Percentiles rank a stretch among this genome's conserved stretches.
Evolutionary conservation across 2,329 filamentous ascomycete species (phyloP).

Genomic region (Xylariaceae sp.): DNA sequence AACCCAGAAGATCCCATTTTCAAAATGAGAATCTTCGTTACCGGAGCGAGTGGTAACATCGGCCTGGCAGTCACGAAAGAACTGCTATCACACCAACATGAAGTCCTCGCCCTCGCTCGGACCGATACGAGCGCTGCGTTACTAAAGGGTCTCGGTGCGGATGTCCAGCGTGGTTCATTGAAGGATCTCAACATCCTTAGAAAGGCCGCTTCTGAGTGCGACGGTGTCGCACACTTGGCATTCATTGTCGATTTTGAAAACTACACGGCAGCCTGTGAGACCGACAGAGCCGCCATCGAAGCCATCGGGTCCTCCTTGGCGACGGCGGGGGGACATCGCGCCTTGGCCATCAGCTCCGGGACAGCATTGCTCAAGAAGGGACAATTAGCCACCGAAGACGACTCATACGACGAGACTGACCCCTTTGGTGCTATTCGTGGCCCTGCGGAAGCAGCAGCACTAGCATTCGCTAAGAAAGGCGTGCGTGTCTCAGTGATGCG

Average conservation of each 20-base stretch:
- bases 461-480: constrained; percentile 5
- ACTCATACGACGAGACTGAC: constrained; percentile 2
- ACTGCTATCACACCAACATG: constrained; percentile 6
- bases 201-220: constrained; percentile 5
- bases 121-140: constrained; percentile 1
- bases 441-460: constrained; percentile 1
- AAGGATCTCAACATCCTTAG: constrained; percentile 4
- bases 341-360: constrained; percentile 9
- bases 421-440: constrained; percentile 5
- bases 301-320: constrained; percentile 7
- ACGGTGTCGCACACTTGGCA: constrained; percentile 7
- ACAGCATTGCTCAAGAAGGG: constrained; percentile 6
- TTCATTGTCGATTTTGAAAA: constrained; percentile 7
- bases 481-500: constrained; percentile 10
- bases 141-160: constrained; percentile 2
- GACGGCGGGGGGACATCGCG: constrained; percentile 1
- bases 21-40: constrained; percentile 8
- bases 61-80: constrained; percentile 6
- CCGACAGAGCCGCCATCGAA: constrained; percentile 9
- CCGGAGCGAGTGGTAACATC: constrained; percentile 8
- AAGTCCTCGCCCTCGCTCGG: constrained; percentile 7
- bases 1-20: too few species aligned
- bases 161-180: constrained; percentile 4
- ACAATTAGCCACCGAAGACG: constrained; percentile 1
- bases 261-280: constrained; percentile 2